Evolutionary conservation across 768 basidiomycete species (phyloP).

Genomic region (Amanita pallidorosea): DNA sequence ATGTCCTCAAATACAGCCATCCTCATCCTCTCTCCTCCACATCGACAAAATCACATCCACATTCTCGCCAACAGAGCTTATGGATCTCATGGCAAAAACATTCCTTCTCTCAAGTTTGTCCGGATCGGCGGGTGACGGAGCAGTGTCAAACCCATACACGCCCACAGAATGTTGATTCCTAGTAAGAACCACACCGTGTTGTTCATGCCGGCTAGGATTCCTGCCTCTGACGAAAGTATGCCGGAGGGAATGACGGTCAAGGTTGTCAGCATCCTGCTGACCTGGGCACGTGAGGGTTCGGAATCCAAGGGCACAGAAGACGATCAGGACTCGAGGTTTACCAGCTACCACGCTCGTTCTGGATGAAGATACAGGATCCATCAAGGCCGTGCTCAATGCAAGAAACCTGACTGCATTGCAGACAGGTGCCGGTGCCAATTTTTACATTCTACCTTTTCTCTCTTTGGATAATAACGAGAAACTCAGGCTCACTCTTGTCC

Average conservation of each 20-base stretch:
- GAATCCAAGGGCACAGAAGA: too few relatives aligned
- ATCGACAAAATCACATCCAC: slow-evolving; percentile 37
- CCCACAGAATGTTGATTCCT: slow-evolving; percentile 55
- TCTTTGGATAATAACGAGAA: too few relatives aligned
- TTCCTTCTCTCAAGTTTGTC: too few relatives aligned
- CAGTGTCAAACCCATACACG: slow-evolving; percentile 15
- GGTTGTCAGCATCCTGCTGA: slow-evolving; percentile 65
- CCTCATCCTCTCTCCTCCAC: slow-evolving; percentile 49
- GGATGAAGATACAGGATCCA: slow-evolving; percentile 55
- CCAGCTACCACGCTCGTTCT: slow-evolving; percentile 71
- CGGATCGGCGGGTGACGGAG: background rate
- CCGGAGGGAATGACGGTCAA: too few relatives aligned
- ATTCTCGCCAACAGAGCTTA: slow-evolving; percentile 35
- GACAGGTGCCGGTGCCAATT: slow-evolving; percentile 63
- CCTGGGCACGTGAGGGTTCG: slow-evolving; percentile 15
- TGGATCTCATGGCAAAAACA: slow-evolving; percentile 46
- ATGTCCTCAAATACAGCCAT: slow-evolving; percentile 13
- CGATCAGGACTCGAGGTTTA: slow-evolving; percentile 32
- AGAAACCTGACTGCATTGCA: slow-evolving; percentile 66
- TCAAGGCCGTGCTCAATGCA: slow-evolving; percentile 75
- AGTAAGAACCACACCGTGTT: slow-evolving; percentile 49
- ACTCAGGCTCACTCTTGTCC: too few relatives aligned
- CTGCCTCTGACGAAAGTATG: background rate
- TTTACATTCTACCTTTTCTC: too few relatives aligned
- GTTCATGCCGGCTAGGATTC: slow-evolving; percentile 75